Base-by-base conservation (phyloP, 2,329 filamentous ascomycete species). In the Fusarium nygamai region DNA sequence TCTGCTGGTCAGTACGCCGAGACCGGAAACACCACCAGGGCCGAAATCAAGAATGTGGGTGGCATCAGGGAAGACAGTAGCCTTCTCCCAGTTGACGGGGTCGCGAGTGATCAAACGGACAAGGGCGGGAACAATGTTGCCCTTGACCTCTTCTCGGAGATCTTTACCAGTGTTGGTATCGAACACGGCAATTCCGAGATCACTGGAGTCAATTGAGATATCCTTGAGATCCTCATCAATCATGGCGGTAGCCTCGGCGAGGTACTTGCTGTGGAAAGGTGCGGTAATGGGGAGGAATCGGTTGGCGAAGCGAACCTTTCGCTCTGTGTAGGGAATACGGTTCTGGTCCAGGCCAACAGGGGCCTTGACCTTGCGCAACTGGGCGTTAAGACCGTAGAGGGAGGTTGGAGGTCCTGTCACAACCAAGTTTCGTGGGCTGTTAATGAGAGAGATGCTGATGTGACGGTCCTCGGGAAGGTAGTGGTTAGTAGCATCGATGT, bases 31-130 rank as follows among this genome's bases (percentile, higher is more conserved):
- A 72, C 96, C 97, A 80, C 96, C 96, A 29, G 96, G 96, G 53
- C 97, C 96, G 78, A 99, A 98, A 85, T 99, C 96, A 60, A 99
- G 86, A 64, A 99, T 94, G 82, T 99, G 96, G 8, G 96, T 98
- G 27, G 96, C 96, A 29, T 91, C 89, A 8, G 94, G 92, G 87
- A 99, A 98, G 62, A 93, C 89, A 2, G 96, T 99, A 2, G 96
- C 95, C 82, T 92, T 92, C 85, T 98, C 96, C 96, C 96, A 99
- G 83, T 98, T 92, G 61, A 99, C 96, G 4, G 94, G 90, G 78
- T 98, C 95, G 63, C 94, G 92, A 9, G 96, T 98, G 80, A 99
- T 98, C 87, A 99, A 93, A 78, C 94, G 94, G 39, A 98, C 89
- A 60, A 99, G 88, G 13, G 92, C 89, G 6, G 96, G 95, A 4